These are phyloP conservation scores for Gyromitra esculenta DNA, from an alignment of 2,329 filamentous ascomycete species.

Conservation along the genomic window DNA sequence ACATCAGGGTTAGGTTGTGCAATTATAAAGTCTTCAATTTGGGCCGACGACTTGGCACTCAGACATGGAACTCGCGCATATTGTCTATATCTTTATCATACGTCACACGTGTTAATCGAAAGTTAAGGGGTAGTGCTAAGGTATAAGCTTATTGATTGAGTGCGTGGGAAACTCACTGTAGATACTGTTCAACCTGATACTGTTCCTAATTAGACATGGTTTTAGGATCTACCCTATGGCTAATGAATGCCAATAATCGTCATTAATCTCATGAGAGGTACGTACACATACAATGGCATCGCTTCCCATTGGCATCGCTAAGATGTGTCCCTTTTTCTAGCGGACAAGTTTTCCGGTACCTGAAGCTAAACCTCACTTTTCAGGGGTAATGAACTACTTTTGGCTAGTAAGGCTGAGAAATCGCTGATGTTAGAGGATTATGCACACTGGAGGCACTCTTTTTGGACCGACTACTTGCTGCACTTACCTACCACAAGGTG, in stretches of 20 bases:
- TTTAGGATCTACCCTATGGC: neutral
- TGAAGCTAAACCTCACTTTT: constrained; percentile 17
- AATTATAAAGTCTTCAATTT: constrained; percentile 1
- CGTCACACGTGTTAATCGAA: constrained; percentile 13
- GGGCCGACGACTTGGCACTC: constrained; percentile 24
- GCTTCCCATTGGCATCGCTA: constrained; percentile 3
- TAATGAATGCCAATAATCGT: constrained; percentile 13
- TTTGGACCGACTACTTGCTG: neutral
- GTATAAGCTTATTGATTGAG: neutral
- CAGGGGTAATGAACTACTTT: neutral
- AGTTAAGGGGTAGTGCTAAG: constrained; percentile 1
- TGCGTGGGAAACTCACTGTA: neutral
- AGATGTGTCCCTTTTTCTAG: neutral
- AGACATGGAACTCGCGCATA: constrained; percentile 22
- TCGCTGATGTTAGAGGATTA: neutral
- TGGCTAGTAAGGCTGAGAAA: constrained; percentile 12
- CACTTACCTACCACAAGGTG: neutral
- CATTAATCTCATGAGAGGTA: constrained; percentile 14
- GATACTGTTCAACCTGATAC: neutral
- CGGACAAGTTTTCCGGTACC: constrained; percentile 11
- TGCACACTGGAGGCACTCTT: neutral
- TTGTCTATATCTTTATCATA: constrained; percentile 11
- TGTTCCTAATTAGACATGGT: neutral
- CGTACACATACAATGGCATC: neutral
- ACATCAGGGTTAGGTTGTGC: constrained; percentile 13